phyloP scores from a whole-genome alignment of 1,139 yeast genomes.

The Yamadazyma dendronema region DNA sequence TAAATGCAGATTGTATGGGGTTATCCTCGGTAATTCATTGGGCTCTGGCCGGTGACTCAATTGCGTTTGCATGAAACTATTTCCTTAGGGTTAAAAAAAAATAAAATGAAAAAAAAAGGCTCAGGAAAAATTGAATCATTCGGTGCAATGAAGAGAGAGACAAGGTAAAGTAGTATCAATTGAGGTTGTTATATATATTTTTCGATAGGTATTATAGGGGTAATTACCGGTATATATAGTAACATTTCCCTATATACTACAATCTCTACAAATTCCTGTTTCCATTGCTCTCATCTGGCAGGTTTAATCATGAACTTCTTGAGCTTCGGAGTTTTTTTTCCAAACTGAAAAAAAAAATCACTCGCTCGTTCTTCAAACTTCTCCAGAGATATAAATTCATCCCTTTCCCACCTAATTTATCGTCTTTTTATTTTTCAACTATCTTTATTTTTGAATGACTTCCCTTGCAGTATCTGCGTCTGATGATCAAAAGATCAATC shows the following conservation, averaged over 20 bases:
- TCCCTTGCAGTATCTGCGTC: slow-evolving; percentile 16
- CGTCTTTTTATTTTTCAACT: slow-evolving; percentile 1
- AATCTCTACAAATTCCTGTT: too few relatives aligned
- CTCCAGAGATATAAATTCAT: slow-evolving; percentile 8
- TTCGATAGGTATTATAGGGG: too few relatives aligned
- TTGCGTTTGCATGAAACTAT: neutral
- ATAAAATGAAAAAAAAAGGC: neutral
- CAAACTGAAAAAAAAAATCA: slow-evolving; percentile 1
- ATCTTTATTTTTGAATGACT: slow-evolving; percentile 11
- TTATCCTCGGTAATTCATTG: slow-evolving; percentile 7
- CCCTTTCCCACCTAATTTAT: slow-evolving; percentile 6
- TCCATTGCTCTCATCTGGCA: too few relatives aligned
- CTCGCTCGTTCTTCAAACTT: neutral
- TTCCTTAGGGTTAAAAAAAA: too few relatives aligned
- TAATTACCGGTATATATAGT: too few relatives aligned
- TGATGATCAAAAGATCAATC: slow-evolving; percentile 33
- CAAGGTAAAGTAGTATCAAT: too few relatives aligned
- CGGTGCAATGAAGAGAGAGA: neutral
- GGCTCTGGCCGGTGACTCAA: slow-evolving; percentile 7
- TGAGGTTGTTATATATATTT: too few relatives aligned
- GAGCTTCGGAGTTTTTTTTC: slow-evolving; percentile 5
- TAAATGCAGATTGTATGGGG: too few relatives aligned
- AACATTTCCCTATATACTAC: too few relatives aligned
- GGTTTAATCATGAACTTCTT: too few relatives aligned
- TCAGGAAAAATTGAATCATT: slow-evolving; percentile 5